These are phyloP conservation scores for Wickerhamomyces queroliae DNA, from an alignment of 805 yeast species.

Conservation along the genomic window DNA sequence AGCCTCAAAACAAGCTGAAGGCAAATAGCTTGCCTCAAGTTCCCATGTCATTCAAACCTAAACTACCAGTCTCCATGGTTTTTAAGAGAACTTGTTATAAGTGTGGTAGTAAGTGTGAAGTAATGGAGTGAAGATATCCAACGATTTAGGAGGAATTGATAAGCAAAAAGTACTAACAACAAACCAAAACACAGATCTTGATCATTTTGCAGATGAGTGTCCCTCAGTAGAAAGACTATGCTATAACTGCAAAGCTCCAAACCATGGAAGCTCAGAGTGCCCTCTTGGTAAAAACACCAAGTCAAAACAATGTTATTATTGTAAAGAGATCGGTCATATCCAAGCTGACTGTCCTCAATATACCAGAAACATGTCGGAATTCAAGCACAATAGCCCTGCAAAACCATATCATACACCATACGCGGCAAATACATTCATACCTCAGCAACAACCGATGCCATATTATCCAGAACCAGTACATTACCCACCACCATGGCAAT, in stretches of 20 bases:
- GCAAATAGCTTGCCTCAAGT: background rate
- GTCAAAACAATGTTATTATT: slow-evolving; percentile 24
- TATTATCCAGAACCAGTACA: background rate
- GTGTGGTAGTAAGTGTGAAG: background rate
- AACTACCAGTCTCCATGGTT: slow-evolving; percentile 16
- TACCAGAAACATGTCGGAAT: background rate
- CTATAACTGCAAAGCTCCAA: slow-evolving; percentile 26
- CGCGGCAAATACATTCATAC: too few species aligned
- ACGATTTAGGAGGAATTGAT: too few species aligned
- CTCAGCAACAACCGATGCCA: background rate
- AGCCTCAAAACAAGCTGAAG: background rate
- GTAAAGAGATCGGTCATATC: slow-evolving; percentile 24
- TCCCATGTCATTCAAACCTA: background rate
- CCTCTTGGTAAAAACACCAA: slow-evolving; percentile 15
- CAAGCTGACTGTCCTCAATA: slow-evolving; percentile 22
- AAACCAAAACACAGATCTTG: slow-evolving; percentile 24
- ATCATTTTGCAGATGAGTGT: slow-evolving; percentile 26
- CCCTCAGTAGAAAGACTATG: slow-evolving; percentile 20
- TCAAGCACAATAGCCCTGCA: too few species aligned
- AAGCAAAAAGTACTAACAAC: too few species aligned
- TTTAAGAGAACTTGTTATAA: slow-evolving; percentile 24
- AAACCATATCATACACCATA: too few species aligned
- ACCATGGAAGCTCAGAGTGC: slow-evolving; percentile 23
- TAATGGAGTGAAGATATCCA: too few species aligned
- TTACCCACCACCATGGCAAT: background rate